Conservation (phyloP, 306 rosid species). For the Sicyos baderoa region DNA sequence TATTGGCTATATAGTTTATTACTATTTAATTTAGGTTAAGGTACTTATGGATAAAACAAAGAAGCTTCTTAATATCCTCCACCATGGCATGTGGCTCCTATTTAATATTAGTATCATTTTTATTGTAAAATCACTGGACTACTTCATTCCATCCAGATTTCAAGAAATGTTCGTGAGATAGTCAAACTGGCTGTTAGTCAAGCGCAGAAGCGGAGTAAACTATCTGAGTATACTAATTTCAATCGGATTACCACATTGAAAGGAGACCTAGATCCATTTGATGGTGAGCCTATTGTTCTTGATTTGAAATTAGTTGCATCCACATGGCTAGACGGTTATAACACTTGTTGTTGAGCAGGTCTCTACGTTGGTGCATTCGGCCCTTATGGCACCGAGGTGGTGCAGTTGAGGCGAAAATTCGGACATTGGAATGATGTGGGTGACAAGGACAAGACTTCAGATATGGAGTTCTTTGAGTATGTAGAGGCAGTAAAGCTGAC, state of each 20-base stretch:
- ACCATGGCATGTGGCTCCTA: neutral
- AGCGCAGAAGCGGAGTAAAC: constrained; percentile 68
- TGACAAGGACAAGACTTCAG: constrained; percentile 38
- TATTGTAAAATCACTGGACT: neutral
- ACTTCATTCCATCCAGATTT: constrained; percentile 38
- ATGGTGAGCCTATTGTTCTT: constrained; percentile 41
- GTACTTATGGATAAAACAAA: neutral
- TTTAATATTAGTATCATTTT: neutral
- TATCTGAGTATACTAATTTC: constrained; percentile 66
- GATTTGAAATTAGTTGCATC: constrained; percentile 1
- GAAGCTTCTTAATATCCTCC: neutral
- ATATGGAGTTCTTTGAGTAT: constrained; percentile 83
- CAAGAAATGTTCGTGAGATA: constrained; percentile 74
- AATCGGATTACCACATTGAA: constrained; percentile 52
- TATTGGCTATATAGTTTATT: neutral
- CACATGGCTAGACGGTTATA: constrained; percentile 16
- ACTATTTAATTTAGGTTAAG: neutral
- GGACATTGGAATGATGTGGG: constrained; percentile 79
- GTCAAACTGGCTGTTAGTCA: constrained; percentile 81
- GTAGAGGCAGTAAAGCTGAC: constrained; percentile 97
- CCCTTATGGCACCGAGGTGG: constrained; percentile 86
- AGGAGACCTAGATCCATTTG: constrained; percentile 82
- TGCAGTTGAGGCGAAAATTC: constrained; percentile 74
- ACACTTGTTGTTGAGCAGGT: constrained; percentile 43
- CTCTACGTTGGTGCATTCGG: constrained; percentile 95